A percentile compares a stretch with the other conserved stretches of the same genome.
phyloP scores from a whole-genome alignment of 2,329 filamentous ascomycete genomes.

The Purpureocillium lavendulum region DNA sequence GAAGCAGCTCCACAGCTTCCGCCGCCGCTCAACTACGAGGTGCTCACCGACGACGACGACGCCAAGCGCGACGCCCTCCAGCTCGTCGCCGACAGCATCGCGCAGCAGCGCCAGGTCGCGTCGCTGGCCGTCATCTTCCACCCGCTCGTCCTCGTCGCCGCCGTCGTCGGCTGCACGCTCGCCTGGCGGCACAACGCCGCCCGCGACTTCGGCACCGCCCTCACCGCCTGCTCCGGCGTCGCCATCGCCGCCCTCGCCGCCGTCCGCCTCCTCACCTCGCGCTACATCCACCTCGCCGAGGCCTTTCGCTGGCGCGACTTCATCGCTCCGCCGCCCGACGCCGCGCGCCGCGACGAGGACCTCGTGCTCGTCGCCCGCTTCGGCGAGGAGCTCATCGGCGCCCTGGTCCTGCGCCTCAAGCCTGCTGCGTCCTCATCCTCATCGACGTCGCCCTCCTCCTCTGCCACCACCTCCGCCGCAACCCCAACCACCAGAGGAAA shows the following conservation, averaged over 20 bases:
- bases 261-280: conserved; percentile 50
- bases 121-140: conserved; percentile 56
- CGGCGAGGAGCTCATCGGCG: conserved; percentile 60
- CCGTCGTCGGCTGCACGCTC: conserved; percentile 29
- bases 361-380: conserved; percentile 55
- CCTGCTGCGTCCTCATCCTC: no score
- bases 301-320: conserved; percentile 55
- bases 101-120: conserved; percentile 68
- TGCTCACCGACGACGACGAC: conserved; percentile 38
- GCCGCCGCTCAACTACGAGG: conserved; percentile 53
- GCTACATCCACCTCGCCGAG: conserved; percentile 58
- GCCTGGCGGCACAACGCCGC: conserved; percentile 27
- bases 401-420: conserved; percentile 58
- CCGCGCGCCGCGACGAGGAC: conserved; percentile 32
- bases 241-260: conserved; percentile 54
- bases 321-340: conserved; percentile 14
- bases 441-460: no score
- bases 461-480: no score
- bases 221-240: conserved; percentile 49
- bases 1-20: conserved; percentile 22
- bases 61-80: conserved; percentile 61
- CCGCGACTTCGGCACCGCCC: conserved; percentile 44
- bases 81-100: conserved; percentile 72
- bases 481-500: no score
- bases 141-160: conserved; percentile 39